phyloP scores from a whole-genome alignment of 441 rosid genomes.

The Populus trichocarpa region DNA sequence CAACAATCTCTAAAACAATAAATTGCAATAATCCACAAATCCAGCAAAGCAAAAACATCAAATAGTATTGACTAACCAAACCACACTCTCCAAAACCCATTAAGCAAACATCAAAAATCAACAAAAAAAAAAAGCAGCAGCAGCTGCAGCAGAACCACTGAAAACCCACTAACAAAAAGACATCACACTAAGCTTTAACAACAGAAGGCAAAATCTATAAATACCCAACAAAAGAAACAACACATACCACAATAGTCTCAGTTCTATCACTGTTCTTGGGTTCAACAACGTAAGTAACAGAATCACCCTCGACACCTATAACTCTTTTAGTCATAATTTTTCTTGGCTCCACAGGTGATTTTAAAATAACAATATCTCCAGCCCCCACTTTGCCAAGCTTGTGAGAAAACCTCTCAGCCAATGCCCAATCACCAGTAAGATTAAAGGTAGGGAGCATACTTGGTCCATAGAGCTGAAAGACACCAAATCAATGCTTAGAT shows the following conservation, averaged over 20 bases:
- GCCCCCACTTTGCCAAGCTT: conserved; percentile 39
- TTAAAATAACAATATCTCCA: conserved; percentile 65
- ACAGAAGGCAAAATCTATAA: not conserved
- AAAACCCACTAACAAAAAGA: not conserved
- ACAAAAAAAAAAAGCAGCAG: not conserved
- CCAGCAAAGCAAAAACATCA: not conserved
- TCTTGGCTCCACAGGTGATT: conserved; percentile 59
- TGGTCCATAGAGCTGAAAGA: conserved; percentile 53
- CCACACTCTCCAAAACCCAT: not conserved
- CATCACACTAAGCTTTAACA: not conserved
- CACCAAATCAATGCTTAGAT: conserved; percentile 3
- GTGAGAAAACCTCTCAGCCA: conserved; percentile 56
- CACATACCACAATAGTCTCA: conserved; percentile 48
- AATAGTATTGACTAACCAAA: not conserved
- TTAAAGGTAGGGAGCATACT: conserved; percentile 76
- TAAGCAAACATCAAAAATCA: not conserved
- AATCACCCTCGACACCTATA: conserved; percentile 62
- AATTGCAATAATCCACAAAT: not conserved
- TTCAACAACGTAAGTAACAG: conserved; percentile 44
- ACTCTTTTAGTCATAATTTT: conserved; percentile 53
- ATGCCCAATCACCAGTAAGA: conserved; percentile 41
- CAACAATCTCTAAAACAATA: conserved; percentile 4
- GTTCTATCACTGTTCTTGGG: conserved; percentile 36
- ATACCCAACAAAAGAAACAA: not conserved
- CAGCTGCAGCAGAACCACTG: not conserved